A percentile compares a stretch with the other conserved stretches of the same genome.
These are phyloP conservation scores for Ceratobasidium sp. DNA, from an alignment of 1,284 basidiomycete genomes.

Conservation along the genomic window DNA sequence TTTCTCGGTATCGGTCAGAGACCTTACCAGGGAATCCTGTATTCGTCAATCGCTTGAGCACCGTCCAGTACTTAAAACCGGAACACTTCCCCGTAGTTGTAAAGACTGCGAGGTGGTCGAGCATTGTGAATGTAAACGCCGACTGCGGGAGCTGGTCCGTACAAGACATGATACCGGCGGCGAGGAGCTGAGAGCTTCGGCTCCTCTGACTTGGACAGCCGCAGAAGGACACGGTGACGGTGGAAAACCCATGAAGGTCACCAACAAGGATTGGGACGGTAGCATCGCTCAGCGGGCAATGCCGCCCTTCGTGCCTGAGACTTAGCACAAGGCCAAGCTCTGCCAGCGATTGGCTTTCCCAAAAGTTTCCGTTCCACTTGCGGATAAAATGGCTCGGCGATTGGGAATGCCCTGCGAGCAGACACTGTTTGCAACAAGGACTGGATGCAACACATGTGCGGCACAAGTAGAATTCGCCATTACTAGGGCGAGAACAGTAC, in stretches of 20 bases:
- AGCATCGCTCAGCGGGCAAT: neutral
- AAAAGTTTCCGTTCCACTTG: conserved; percentile 1
- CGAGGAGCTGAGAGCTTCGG: neutral
- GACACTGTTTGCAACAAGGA: neutral
- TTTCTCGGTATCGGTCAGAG: conserved; percentile 4
- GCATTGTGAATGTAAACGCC: neutral
- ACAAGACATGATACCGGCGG: neutral
- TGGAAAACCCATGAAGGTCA: neutral
- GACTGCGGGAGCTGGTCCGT: neutral
- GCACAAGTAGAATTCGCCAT: neutral
- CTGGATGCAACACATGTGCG: neutral
- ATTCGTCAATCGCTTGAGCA: conserved; percentile 12
- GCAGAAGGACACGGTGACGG: neutral
- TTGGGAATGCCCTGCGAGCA: neutral
- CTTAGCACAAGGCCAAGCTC: neutral
- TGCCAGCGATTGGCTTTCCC: neutral
- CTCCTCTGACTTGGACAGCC: too few relatives aligned
- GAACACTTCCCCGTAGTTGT: conserved; percentile 1
- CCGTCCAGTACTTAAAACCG: neutral
- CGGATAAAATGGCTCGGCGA: neutral
- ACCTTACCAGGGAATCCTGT: neutral
- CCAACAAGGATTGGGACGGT: neutral
- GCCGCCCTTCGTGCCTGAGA: neutral
- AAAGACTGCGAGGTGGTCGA: conserved; percentile 3
- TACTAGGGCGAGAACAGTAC: neutral